phyloP scores from a whole-genome alignment of 129 eudicot species.

The Rutidosis leptorrhynchoides region DNA sequence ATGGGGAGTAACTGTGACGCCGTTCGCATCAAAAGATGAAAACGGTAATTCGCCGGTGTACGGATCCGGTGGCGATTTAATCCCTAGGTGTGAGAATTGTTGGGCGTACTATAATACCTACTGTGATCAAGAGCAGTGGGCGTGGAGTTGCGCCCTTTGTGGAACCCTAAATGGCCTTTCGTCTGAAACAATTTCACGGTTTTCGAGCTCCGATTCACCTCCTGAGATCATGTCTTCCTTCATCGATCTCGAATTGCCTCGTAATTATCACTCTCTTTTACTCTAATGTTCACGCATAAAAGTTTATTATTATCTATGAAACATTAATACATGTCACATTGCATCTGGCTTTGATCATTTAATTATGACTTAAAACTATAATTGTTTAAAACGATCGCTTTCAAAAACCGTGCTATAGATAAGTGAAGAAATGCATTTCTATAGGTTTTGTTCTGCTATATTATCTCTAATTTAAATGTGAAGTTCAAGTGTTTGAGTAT shows the following conservation, averaged over 20 bases:
- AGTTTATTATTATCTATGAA: not conserved
- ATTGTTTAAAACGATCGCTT: too few species aligned
- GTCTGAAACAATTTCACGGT: constrained; percentile 23
- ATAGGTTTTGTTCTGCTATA: too few species aligned
- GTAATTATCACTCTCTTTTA: constrained; percentile 36
- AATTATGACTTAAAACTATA: too few species aligned
- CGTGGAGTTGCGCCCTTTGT: constrained; percentile 80
- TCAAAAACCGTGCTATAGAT: too few species aligned
- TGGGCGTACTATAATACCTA: constrained; percentile 91
- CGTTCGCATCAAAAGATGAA: constrained; percentile 82
- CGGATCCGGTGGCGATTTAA: constrained; percentile 80
- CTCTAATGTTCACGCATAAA: not conserved
- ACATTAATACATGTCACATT: too few species aligned
- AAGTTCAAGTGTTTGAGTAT: too few species aligned
- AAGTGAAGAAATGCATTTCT: too few species aligned
- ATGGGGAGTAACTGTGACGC: constrained; percentile 88
- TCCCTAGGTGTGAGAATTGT: constrained; percentile 94
- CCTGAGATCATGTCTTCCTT: constrained; percentile 74
- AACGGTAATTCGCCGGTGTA: constrained; percentile 74
- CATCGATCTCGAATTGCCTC: constrained; percentile 83
- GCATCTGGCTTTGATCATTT: too few species aligned
- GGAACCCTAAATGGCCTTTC: constrained; percentile 41
- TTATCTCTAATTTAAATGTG: too few species aligned
- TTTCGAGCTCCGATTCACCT: constrained; percentile 49
- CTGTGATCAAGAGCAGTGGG: constrained; percentile 93